Conservation (phyloP, 768 basidiomycete species). For the Pleurotus cornucopiae region DNA sequence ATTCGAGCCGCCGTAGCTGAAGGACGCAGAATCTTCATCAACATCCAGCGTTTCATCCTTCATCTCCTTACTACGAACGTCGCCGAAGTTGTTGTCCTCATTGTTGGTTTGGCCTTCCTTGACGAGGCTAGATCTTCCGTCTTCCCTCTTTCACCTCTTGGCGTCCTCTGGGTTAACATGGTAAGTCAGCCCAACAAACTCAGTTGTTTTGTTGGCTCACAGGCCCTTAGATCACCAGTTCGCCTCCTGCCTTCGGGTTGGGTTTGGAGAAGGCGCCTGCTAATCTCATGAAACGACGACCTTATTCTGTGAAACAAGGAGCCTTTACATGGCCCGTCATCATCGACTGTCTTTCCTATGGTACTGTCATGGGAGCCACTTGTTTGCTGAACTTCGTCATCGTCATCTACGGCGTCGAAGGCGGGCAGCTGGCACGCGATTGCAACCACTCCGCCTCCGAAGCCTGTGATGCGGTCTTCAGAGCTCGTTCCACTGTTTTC, state of each 20-base stretch:
- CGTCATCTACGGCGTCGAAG: constrained; percentile 29
- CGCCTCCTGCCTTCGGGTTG: constrained; percentile 53
- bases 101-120: constrained; percentile 55
- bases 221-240: constrained; percentile 29
- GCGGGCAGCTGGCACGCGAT: constrained; percentile 24
- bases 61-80: constrained; percentile 52
- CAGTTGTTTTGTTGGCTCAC: not conserved
- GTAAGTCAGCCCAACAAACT: constrained; percentile 4
- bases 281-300: constrained; percentile 47
- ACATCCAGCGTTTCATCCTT: constrained; percentile 53
- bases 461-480: constrained; percentile 26
- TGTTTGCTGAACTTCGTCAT: constrained; percentile 30
- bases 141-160: constrained; percentile 54
- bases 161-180: constrained; percentile 50
- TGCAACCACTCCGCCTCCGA: constrained; percentile 26
- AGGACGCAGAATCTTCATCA: constrained; percentile 52
- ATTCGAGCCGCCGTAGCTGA: constrained; percentile 54
- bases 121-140: constrained; percentile 42
- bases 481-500: constrained; percentile 32
- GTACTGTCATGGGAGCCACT: constrained; percentile 31
- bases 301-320: constrained; percentile 32
- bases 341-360: constrained; percentile 31
- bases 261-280: constrained; percentile 44
- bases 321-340: constrained; percentile 35
- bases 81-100: constrained; percentile 48